phyloP scores from a whole-genome alignment of 768 basidiomycete genomes.

The Tephrocybe sp. region DNA sequence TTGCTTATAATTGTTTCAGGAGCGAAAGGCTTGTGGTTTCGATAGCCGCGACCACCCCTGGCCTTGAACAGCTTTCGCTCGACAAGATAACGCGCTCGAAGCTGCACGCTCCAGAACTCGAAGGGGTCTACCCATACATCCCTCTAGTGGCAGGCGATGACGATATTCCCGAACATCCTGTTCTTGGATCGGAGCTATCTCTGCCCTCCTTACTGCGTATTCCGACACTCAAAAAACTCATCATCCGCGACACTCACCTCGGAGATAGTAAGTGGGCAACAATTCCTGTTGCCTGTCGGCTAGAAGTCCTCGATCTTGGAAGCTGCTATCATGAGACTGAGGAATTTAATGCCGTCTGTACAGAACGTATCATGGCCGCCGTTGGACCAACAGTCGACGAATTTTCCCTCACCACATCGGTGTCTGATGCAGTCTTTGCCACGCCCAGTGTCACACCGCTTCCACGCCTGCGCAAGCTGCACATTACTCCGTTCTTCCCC shows the following conservation, averaged over 20 bases:
- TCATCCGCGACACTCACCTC: constrained; percentile 70
- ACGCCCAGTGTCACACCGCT: constrained; percentile 45
- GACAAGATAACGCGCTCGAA: constrained; percentile 66
- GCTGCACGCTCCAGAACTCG: constrained; percentile 61
- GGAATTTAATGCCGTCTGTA: constrained; percentile 52
- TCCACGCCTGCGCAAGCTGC: constrained; percentile 50
- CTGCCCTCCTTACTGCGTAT: constrained; percentile 69
- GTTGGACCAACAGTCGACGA: constrained; percentile 55
- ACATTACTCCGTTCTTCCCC: constrained; percentile 63
- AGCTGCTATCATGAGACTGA: constrained; percentile 55
- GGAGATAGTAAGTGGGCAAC: constrained; percentile 60
- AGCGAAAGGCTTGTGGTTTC: constrained; percentile 71
- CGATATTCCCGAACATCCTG: constrained; percentile 55
- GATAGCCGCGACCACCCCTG: constrained; percentile 59
- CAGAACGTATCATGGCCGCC: constrained; percentile 60
- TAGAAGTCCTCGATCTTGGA: constrained; percentile 58
- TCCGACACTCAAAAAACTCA: constrained; percentile 58
- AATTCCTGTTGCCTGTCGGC: constrained; percentile 47
- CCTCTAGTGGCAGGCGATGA: constrained; percentile 64
- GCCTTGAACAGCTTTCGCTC: constrained; percentile 55
- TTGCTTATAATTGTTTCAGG: constrained; percentile 30
- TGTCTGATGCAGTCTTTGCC: constrained; percentile 42
- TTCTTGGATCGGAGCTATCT: constrained; percentile 54
- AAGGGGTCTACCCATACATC: constrained; percentile 52
- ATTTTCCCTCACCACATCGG: constrained; percentile 52